A percentile compares a stretch with the other conserved stretches of the same genome.
These are phyloP conservation scores for Oryza glaberrima DNA, from an alignment of 176 grass and related monocot species.

Conservation along the genomic window DNA sequence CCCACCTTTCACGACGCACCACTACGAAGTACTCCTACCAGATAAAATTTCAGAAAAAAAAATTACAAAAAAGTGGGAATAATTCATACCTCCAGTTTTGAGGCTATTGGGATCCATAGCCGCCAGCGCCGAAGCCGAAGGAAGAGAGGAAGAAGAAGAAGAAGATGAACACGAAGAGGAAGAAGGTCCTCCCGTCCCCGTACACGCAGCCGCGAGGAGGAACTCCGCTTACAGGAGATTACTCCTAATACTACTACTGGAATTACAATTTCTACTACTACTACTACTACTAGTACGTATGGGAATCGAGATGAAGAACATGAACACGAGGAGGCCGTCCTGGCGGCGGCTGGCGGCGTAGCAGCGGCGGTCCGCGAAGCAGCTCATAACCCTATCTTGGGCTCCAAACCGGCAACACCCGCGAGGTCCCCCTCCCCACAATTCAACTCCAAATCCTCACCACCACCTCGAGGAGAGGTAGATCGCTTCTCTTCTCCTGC, in stretches of 20 bases:
- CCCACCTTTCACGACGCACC: not conserved
- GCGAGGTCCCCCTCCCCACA: not conserved
- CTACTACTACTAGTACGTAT: slow-evolving; percentile 37
- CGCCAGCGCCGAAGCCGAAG: not conserved
- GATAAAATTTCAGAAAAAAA: not conserved
- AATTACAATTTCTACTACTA: slow-evolving; percentile 31
- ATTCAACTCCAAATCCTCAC: not conserved
- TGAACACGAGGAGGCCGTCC: slow-evolving; percentile 71
- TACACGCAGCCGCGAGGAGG: not conserved
- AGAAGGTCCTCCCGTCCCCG: slow-evolving; percentile 4
- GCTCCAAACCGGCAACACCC: slow-evolving; percentile 64
- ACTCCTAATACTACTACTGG: slow-evolving; percentile 20
- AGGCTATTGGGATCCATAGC: slow-evolving; percentile 54
- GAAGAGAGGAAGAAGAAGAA: not conserved
- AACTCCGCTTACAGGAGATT: slow-evolving; percentile 42
- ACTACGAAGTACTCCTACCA: not conserved
- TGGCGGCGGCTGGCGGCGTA: slow-evolving; percentile 56
- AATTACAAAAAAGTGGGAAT: not conserved
- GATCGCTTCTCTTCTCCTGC: not conserved
- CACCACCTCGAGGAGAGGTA: not conserved
- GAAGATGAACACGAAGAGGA: not conserved
- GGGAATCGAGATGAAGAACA: slow-evolving; percentile 71
- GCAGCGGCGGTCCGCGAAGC: slow-evolving; percentile 52
- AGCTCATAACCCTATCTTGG: slow-evolving; percentile 49
- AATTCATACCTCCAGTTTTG: slow-evolving; percentile 57